Percentiles rank a stretch among this genome's conserved stretches.
Conservation (phyloP, 2,329 filamentous ascomycete genomes). For the Aspergillus terreus region DNA sequence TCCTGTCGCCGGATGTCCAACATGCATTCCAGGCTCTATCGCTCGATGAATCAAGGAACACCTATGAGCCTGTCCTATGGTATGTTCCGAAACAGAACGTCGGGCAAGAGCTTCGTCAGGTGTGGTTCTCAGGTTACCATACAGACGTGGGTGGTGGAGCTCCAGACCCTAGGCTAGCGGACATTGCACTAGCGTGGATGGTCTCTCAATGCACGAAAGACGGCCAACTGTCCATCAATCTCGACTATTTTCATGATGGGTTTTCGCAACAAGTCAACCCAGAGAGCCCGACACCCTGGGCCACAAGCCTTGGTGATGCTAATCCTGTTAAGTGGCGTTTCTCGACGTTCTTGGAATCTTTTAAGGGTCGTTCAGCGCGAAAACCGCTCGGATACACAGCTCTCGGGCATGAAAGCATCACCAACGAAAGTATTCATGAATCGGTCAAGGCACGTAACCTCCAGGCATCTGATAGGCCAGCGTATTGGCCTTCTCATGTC, state of each 20-base stretch:
- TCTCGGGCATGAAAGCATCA: background rate
- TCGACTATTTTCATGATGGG: constrained; percentile 3
- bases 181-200: constrained; percentile 4
- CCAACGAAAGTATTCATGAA: constrained; percentile 1
- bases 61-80: constrained; percentile 2
- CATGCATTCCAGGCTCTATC: constrained; percentile 2
- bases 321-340: background rate
- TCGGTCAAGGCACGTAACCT: constrained; percentile 1
- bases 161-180: background rate
- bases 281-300: background rate
- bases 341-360: background rate
- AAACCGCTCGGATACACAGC: background rate
- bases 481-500: background rate
- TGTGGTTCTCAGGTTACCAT: constrained; percentile 4
- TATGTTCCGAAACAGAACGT: background rate
- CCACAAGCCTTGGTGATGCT: background rate
- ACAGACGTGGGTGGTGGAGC: constrained; percentile 1
- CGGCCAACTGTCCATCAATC: constrained; percentile 1
- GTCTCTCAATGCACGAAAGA: constrained; percentile 2
- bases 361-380: background rate
- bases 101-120: constrained; percentile 1
- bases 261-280: background rate
- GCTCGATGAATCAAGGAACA: constrained; percentile 2
- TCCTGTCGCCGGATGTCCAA: background rate
- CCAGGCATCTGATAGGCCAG: background rate